Conservation (phyloP, 306 rosid species). For the Begonia fuchsioides region DNA sequence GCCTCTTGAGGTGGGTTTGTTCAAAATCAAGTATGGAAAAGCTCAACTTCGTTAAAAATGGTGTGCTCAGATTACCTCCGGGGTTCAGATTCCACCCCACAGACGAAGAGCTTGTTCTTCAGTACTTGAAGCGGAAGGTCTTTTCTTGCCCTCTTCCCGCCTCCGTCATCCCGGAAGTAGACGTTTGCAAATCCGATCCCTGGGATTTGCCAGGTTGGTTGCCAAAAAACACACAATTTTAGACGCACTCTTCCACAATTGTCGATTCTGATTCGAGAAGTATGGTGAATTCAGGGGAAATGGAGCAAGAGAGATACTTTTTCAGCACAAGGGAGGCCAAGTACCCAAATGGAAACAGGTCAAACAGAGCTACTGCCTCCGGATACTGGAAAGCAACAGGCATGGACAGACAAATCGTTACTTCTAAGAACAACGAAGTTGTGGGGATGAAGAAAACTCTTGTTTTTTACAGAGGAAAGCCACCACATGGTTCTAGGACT, state of each 20-base stretch:
- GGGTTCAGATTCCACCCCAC: constrained; percentile 96
- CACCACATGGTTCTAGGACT: constrained; percentile 79
- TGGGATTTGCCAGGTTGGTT: constrained; percentile 94
- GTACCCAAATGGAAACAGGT: constrained; percentile 83
- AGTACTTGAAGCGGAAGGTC: constrained; percentile 73
- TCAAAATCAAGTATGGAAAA: constrained; percentile 24
- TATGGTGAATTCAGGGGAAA: constrained; percentile 32
- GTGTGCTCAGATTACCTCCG: constrained; percentile 75
- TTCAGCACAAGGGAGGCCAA: constrained; percentile 90
- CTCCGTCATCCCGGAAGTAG: constrained; percentile 75
- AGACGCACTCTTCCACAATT: too few relatives aligned
- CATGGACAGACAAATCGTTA: constrained; percentile 55
- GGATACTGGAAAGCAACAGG: constrained; percentile 99
- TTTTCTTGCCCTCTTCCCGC: constrained; percentile 74
- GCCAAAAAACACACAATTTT: too few relatives aligned
- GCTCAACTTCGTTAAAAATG: constrained; percentile 55
- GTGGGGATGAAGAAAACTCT: constrained; percentile 91
- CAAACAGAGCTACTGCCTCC: constrained; percentile 77
- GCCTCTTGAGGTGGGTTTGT: neutral
- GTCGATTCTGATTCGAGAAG: too few relatives aligned
- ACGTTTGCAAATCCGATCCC: constrained; percentile 86
- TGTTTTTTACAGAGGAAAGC: constrained; percentile 83
- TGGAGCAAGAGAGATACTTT: constrained; percentile 78
- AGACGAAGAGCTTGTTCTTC: constrained; percentile 74
- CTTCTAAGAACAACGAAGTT: constrained; percentile 27